A percentile compares a stretch with the other conserved stretches of the same genome.
phyloP scores from a whole-genome alignment of 1,139 yeast genomes.

The Arxiozyma bovina region DNA sequence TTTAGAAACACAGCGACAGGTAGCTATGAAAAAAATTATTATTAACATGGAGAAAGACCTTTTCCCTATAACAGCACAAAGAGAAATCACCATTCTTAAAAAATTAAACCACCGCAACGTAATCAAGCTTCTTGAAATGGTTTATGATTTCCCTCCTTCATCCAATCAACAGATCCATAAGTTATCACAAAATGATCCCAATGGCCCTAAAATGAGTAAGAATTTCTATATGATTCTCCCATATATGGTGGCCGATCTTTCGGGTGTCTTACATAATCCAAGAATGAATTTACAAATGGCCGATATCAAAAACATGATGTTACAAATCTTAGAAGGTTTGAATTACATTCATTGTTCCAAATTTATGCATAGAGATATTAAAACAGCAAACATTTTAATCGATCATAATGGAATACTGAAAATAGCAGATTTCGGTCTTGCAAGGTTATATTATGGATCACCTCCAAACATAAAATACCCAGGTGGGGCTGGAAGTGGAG shows the following conservation, averaged over 20 bases:
- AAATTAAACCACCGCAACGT: slow-evolving; percentile 61
- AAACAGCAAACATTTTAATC: slow-evolving; percentile 83
- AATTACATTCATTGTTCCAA: slow-evolving; percentile 68
- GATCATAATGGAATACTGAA: slow-evolving; percentile 70
- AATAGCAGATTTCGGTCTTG: slow-evolving; percentile 91
- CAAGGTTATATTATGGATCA: slow-evolving; percentile 67
- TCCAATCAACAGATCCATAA: slow-evolving; percentile 2
- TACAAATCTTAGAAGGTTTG: slow-evolving; percentile 69
- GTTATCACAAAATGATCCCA: not conserved
- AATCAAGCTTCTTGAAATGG: slow-evolving; percentile 72
- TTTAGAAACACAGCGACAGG: slow-evolving; percentile 43
- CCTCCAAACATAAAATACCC: slow-evolving; percentile 46
- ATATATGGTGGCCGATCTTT: slow-evolving; percentile 87
- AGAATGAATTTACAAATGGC: slow-evolving; percentile 49
- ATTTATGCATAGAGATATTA: slow-evolving; percentile 81
- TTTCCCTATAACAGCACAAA: slow-evolving; percentile 88
- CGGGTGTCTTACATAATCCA: slow-evolving; percentile 86
- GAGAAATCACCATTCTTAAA: slow-evolving; percentile 83
- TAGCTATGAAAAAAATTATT: slow-evolving; percentile 78
- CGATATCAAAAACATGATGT: slow-evolving; percentile 78
- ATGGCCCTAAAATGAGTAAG: slow-evolving; percentile 13
- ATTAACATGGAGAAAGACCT: slow-evolving; percentile 83
- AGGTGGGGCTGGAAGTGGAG: slow-evolving; percentile 60
- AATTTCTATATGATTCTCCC: slow-evolving; percentile 82
- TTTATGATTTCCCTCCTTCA: slow-evolving; percentile 47